These are phyloP conservation scores for Geotrichum bryndzae DNA, from an alignment of 1,139 yeast genomes.

Conservation along the genomic window DNA sequence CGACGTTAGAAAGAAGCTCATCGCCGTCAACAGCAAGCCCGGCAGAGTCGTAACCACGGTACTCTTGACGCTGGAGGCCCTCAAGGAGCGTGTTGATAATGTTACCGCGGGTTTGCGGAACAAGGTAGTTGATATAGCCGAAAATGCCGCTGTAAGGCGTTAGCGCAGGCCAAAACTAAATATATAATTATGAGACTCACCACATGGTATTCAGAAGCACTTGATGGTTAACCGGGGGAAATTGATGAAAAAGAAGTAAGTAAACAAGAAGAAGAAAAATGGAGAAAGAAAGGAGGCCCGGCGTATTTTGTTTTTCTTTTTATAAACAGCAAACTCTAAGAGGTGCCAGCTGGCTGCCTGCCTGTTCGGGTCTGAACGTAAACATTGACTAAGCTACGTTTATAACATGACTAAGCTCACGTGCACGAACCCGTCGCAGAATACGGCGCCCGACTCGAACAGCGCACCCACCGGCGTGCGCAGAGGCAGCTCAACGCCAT, in stretches of 20 bases:
- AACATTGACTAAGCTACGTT: constrained; percentile 1
- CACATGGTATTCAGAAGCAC: constrained; percentile 6
- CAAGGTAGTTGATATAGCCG: constrained; percentile 94
- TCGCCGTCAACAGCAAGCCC: constrained; percentile 96
- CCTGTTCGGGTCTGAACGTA: background rate
- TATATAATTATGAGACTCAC: constrained; percentile 6
- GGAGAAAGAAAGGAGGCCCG: background rate
- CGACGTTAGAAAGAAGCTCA: constrained; percentile 33
- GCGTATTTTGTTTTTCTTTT: constrained; percentile 4
- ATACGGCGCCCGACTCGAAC: constrained; percentile 46
- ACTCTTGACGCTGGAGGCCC: constrained; percentile 89
- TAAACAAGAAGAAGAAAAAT: constrained; percentile 2
- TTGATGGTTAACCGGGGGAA: background rate
- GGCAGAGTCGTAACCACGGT: constrained; percentile 97
- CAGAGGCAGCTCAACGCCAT: constrained; percentile 55
- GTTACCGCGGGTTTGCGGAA: constrained; percentile 87
- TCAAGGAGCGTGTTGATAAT: constrained; percentile 83
- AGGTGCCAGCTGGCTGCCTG: background rate
- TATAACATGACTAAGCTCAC: constrained; percentile 40
- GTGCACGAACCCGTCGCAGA: constrained; percentile 75
- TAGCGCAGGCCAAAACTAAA: background rate
- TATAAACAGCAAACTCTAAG: background rate
- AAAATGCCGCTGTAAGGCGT: constrained; percentile 69
- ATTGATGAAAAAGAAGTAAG: background rate
- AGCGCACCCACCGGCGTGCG: constrained; percentile 46